These are phyloP conservation scores for Penicillium fimorum DNA, from an alignment of 495 filamentous ascomycete species.

Conservation along the genomic window DNA sequence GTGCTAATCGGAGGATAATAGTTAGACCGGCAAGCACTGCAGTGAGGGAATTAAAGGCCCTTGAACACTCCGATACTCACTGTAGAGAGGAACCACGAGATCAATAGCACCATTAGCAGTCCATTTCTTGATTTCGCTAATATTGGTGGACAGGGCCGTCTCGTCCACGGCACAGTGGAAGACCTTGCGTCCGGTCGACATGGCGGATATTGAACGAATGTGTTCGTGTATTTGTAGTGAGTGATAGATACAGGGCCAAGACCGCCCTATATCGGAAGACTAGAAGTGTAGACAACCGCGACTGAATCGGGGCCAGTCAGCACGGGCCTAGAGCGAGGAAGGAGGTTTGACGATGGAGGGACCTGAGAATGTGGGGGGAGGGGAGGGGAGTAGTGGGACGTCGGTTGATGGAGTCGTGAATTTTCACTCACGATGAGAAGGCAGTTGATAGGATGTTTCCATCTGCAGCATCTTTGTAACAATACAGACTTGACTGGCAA, in stretches of 20 bases:
- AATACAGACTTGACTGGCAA: slow-evolving; percentile 1
- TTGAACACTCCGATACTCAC: slow-evolving; percentile 41
- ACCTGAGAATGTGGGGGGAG: slow-evolving; percentile 42
- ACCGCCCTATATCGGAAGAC: slow-evolving; percentile 36
- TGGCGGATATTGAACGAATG: slow-evolving; percentile 23
- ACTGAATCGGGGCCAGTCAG: slow-evolving; percentile 33
- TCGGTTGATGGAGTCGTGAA: not conserved
- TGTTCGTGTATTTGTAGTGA: slow-evolving; percentile 12
- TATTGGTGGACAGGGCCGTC: slow-evolving; percentile 65
- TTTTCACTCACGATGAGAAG: slow-evolving; percentile 38
- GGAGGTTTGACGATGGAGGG: slow-evolving; percentile 37
- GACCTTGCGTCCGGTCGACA: slow-evolving; percentile 57
- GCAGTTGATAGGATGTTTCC: slow-evolving; percentile 25
- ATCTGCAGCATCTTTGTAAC: slow-evolving; percentile 46
- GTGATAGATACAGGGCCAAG: slow-evolving; percentile 17
- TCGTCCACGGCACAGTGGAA: slow-evolving; percentile 77
- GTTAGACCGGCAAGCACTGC: slow-evolving; percentile 10
- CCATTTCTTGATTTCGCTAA: slow-evolving; percentile 69
- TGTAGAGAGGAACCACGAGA: slow-evolving; percentile 67
- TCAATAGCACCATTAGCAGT: slow-evolving; percentile 61
- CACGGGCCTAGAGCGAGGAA: slow-evolving; percentile 26
- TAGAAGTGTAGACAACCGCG: slow-evolving; percentile 34
- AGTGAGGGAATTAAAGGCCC: not conserved
- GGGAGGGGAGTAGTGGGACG: slow-evolving; percentile 7
- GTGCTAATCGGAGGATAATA: slow-evolving; percentile 40